Evolutionary conservation across 805 yeast genomes (phyloP).

Genomic region (Candida rishiriensis): DNA sequence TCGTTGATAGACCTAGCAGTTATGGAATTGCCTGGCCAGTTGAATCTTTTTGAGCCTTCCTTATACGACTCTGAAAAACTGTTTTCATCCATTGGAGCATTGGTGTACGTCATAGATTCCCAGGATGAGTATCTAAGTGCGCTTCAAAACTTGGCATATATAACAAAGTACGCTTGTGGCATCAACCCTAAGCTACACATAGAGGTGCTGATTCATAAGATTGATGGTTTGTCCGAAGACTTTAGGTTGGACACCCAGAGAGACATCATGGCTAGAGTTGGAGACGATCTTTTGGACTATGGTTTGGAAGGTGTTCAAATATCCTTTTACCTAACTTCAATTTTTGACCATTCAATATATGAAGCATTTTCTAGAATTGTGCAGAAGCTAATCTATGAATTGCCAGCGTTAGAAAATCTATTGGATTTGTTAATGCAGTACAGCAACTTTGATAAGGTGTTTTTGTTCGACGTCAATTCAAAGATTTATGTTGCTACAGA

Average conservation of each 20-base stretch:
- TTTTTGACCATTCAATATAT: constrained; percentile 92
- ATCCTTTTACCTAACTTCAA: constrained; percentile 86
- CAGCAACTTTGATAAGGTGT: constrained; percentile 88
- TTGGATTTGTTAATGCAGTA: constrained; percentile 85
- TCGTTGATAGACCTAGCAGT: constrained; percentile 83
- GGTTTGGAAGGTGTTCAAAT: constrained; percentile 91
- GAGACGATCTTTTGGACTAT: constrained; percentile 84
- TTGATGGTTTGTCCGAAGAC: constrained; percentile 93
- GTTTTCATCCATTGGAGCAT: constrained; percentile 79
- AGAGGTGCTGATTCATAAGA: constrained; percentile 92
- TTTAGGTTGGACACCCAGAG: constrained; percentile 91
- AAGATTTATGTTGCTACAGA: constrained; percentile 96
- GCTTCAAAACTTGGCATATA: constrained; percentile 79
- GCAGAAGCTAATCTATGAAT: constrained; percentile 84
- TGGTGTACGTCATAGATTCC: constrained; percentile 90
- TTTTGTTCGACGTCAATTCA: constrained; percentile 84
- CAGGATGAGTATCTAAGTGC: constrained; percentile 95
- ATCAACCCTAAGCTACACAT: constrained; percentile 82
- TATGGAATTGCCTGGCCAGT: constrained; percentile 93
- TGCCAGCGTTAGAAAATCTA: constrained; percentile 83
- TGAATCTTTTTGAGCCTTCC: constrained; percentile 81
- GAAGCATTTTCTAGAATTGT: constrained; percentile 94
- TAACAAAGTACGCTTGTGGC: constrained; percentile 80
- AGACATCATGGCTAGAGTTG: constrained; percentile 93
- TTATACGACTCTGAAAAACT: constrained; percentile 68